Conservation (phyloP, 352 stramenopile species). For the Pilasporangium apinafurcum region DNA sequence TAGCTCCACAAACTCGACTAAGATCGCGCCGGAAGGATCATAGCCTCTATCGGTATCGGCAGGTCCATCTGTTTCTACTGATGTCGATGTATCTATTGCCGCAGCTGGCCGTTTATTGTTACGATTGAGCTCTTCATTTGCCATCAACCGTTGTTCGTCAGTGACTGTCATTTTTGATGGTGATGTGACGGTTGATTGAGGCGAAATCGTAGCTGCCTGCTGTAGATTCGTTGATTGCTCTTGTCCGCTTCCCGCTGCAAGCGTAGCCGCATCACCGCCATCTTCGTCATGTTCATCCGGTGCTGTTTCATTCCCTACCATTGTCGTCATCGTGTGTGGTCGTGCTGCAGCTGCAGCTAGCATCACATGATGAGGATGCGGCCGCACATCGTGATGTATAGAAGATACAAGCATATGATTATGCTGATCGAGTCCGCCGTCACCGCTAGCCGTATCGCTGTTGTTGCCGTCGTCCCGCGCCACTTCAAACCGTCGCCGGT, state of each 20-base stretch:
- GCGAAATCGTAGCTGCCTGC: no score
- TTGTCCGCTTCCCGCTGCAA: no score
- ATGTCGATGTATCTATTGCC: slow-evolving; percentile 11
- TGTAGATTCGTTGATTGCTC: no score
- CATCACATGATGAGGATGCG: background rate
- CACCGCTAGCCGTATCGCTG: slow-evolving; percentile 2
- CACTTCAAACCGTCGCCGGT: slow-evolving; percentile 72
- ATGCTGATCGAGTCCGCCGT: slow-evolving; percentile 3
- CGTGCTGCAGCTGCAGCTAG: background rate
- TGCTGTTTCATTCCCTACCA: no score
- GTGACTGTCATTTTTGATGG: no score
- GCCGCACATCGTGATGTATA: slow-evolving; percentile 1
- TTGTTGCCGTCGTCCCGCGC: slow-evolving; percentile 50
- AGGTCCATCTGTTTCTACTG: background rate
- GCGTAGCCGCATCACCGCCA: background rate
- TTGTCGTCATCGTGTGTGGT: no score
- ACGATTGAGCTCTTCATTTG: no score
- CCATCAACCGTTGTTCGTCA: no score
- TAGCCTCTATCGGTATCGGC: background rate
- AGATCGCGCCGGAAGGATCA: slow-evolving; percentile 26
- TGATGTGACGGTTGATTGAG: no score
- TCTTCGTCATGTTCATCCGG: no score
- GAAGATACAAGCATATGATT: background rate
- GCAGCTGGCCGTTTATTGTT: slow-evolving; percentile 18
- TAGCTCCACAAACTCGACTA: slow-evolving; percentile 51